Evolutionary conservation across 202 grass and related monocot genomes (phyloP).

Genomic region (Hordeum pubiflorum): DNA sequence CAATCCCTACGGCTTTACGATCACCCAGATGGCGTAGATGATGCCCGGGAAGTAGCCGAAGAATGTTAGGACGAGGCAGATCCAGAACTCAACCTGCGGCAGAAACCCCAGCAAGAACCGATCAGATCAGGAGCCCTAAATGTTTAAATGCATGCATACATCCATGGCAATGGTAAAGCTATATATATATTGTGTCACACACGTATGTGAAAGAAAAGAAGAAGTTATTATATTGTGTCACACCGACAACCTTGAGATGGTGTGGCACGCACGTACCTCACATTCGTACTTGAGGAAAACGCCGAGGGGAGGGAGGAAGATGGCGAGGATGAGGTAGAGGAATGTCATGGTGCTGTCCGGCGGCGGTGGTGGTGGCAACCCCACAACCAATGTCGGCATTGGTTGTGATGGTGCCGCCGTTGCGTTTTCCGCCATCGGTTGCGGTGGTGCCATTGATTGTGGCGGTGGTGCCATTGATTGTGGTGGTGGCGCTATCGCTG

Average conservation of each 20-base stretch:
- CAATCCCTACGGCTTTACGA: conserved; percentile 24
- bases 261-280: conserved; percentile 24
- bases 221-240: too few species aligned
- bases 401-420: too few species aligned
- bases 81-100: conserved; percentile 64
- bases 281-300: conserved; percentile 65
- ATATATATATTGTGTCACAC: neutral
- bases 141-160: neutral
- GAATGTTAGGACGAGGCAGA: conserved; percentile 45
- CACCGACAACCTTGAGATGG: neutral
- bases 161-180: neutral
- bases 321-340: conserved; percentile 32
- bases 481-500: too few species aligned
- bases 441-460: too few species aligned
- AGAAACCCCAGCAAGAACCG: neutral
- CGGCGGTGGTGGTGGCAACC: too few species aligned
- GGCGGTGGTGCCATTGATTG: too few species aligned
- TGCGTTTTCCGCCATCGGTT: too few species aligned
- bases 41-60: conserved; percentile 58
- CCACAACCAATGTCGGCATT: too few species aligned
- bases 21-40: conserved; percentile 58
- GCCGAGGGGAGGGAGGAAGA: conserved; percentile 57
- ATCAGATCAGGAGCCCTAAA: neutral
- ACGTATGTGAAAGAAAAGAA: too few species aligned
- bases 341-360: conserved; percentile 13